Evolutionary conservation across 148 eudicot genomes (phyloP), one percentile per base, ranked within the genome.

Genomic region (Rhododendron molle): DNA sequence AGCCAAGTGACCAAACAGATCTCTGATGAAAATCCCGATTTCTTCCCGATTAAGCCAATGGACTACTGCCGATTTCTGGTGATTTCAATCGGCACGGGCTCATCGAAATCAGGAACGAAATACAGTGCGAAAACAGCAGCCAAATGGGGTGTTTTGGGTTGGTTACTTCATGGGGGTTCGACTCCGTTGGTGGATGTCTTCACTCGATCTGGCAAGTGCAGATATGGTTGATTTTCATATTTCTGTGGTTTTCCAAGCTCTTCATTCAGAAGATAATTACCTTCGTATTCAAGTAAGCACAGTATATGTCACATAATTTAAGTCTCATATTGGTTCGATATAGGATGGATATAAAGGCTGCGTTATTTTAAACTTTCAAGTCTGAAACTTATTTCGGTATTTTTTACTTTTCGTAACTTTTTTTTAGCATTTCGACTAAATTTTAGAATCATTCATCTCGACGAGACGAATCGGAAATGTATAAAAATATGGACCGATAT

Each of bases 141-240:
- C 9, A 76, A 86, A 47, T 86, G 88, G 88, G 79, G 88, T 56
- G 47, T 86, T 5, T 21, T 86, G 47, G 82, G 78, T 3, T 86
- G 88, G 88, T 77, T 86, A 21, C 28, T 20, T 3, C 62, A 60
- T 21, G 62, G 65, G 5, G 82, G 82, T 14, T 83, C 88, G 0
- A 76, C 60, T 12, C 88, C 88, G 7, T 32, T 86, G 4, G 49
- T 83, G 20, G 85, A 83, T 77, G 82, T 86, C 3, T 86, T 82
- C 15, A 79, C 40, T 38, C n/a, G n/a, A n/a, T n/a, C 83, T 67
- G 79, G 83, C 86, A 7, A 79, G 86, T 56, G 79, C 46, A 30
- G 83, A 83, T 87, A 87, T 86, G 88, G 88, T 86, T 20, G 85
- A 86, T 40, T 86, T 73, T 30, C 85, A 86, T 23, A 4, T 74